Conservation (phyloP, 2,329 filamentous ascomycete genomes). For the Venturia carpophila region DNA sequence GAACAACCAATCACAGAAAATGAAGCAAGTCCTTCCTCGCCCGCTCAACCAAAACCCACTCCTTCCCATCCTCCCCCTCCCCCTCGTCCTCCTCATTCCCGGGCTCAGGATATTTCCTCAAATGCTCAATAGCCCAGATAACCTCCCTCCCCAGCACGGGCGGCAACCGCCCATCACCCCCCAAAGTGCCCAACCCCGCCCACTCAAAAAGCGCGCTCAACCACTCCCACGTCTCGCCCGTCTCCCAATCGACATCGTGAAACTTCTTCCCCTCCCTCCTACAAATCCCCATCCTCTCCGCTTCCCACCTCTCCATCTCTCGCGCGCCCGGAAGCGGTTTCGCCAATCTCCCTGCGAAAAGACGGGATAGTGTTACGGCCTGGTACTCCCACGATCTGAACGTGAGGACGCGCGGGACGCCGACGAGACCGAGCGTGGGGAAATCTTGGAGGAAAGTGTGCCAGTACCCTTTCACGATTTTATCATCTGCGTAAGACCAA, state of each 20-base stretch:
- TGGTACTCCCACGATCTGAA: background rate
- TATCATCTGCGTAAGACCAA: conserved; percentile 40
- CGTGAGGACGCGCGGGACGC: background rate
- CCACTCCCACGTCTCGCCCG: conserved; percentile 26
- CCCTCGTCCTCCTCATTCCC: background rate
- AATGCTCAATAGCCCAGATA: conserved; percentile 27
- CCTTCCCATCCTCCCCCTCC: background rate
- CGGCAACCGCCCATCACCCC: conserved; percentile 31
- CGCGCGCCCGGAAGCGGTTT: background rate
- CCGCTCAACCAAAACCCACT: background rate
- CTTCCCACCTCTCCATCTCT: background rate
- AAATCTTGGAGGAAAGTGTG: background rate
- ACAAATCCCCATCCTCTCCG: background rate
- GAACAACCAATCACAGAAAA: background rate
- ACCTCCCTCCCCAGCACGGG: conserved; percentile 22
- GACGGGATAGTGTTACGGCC: background rate
- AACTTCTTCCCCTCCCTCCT: background rate
- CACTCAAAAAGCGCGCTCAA: conserved; percentile 32
- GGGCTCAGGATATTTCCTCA: background rate
- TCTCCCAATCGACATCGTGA: background rate
- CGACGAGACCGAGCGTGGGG: background rate
- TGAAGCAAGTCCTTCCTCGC: background rate
- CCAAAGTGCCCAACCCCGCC: conserved; percentile 42
- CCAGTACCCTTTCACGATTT: conserved; percentile 10
- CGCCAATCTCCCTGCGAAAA: background rate